Percentiles rank a stretch among this genome's conserved stretches.
Evolutionary conservation across 2,329 filamentous ascomycete genomes (phyloP).

Genomic region (Trichoderma gracile): DNA sequence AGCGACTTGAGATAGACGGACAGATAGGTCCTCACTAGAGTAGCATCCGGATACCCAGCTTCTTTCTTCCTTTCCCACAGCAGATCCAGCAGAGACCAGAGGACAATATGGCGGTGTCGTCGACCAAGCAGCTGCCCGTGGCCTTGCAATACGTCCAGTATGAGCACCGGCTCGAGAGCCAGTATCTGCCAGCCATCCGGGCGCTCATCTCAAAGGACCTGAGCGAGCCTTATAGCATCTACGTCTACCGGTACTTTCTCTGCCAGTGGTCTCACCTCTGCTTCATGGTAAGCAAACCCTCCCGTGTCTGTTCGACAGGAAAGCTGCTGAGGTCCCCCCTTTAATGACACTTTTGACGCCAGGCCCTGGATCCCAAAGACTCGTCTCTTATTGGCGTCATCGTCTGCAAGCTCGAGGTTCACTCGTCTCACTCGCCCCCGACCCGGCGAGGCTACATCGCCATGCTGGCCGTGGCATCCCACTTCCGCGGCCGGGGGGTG

Average conservation of each 20-base stretch:
- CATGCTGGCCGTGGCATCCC: constrained; percentile 89
- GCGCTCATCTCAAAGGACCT: constrained; percentile 93
- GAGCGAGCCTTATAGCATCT: constrained; percentile 98
- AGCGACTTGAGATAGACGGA: background rate
- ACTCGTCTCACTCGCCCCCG: constrained; percentile 74
- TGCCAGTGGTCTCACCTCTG: constrained; percentile 98
- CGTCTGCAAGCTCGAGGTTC: constrained; percentile 89
- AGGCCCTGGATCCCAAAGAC: constrained; percentile 63
- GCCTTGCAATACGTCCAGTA: constrained; percentile 63
- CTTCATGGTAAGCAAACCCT: constrained; percentile 73
- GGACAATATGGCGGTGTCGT: constrained; percentile 39
- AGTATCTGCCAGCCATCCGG: constrained; percentile 81
- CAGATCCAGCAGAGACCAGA: background rate
- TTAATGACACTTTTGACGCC: background rate
- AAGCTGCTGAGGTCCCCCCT: constrained; percentile 67
- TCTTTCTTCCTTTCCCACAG: background rate
- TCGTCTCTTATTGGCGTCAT: constrained; percentile 80
- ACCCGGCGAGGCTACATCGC: constrained; percentile 91
- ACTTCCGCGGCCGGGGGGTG: constrained; percentile 80
- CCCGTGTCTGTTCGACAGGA: background rate
- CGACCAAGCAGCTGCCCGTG: constrained; percentile 41
- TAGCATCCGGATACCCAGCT: background rate
- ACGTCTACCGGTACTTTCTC: constrained; percentile 97
- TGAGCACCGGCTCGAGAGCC: constrained; percentile 58
- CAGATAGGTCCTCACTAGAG: background rate